These are phyloP conservation scores for Lentinula raphanica DNA, from an alignment of 768 basidiomycete genomes.

Conservation along the genomic window DNA sequence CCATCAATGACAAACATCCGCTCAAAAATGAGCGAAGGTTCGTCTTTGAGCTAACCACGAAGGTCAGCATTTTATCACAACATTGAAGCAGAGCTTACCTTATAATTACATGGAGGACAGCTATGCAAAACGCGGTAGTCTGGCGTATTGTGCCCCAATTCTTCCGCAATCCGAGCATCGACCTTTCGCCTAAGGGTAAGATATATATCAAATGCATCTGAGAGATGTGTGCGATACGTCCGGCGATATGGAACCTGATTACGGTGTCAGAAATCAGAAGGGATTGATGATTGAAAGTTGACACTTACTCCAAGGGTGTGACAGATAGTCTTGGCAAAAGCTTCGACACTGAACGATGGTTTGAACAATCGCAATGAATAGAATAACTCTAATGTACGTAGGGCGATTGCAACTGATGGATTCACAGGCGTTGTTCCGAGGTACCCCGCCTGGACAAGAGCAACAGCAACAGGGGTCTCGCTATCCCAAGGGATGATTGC, in stretches of 20 bases:
- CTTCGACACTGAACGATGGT: too few relatives aligned
- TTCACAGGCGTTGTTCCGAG: too few relatives aligned
- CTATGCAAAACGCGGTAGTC: constrained; percentile 17
- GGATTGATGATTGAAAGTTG: too few relatives aligned
- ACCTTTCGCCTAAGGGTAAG: constrained; percentile 15
- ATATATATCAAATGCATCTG: constrained; percentile 23
- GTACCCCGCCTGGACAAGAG: constrained; percentile 9
- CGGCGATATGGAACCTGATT: constrained; percentile 19
- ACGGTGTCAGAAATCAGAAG: too few relatives aligned
- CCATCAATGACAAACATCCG: too few relatives aligned
- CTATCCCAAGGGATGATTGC: constrained; percentile 7
- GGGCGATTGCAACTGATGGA: constrained; percentile 17
- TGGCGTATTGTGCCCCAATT: constrained; percentile 14
- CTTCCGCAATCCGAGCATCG: constrained; percentile 5
- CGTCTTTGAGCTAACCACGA: neutral
- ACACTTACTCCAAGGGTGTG: neutral
- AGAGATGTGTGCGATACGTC: constrained; percentile 14
- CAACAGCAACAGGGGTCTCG: neutral
- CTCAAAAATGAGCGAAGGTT: too few relatives aligned
- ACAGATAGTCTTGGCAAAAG: neutral
- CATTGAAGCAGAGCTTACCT: neutral
- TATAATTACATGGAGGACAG: neutral
- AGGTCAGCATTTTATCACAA: constrained; percentile 11
- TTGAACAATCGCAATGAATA: constrained; percentile 12
- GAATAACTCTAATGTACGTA: constrained; percentile 20